A percentile compares a stretch with the other conserved stretches of the same genome.
These are phyloP conservation scores for Ustilago cynodontis DNA, from an alignment of 1,284 basidiomycete genomes.

Conservation along the genomic window DNA sequence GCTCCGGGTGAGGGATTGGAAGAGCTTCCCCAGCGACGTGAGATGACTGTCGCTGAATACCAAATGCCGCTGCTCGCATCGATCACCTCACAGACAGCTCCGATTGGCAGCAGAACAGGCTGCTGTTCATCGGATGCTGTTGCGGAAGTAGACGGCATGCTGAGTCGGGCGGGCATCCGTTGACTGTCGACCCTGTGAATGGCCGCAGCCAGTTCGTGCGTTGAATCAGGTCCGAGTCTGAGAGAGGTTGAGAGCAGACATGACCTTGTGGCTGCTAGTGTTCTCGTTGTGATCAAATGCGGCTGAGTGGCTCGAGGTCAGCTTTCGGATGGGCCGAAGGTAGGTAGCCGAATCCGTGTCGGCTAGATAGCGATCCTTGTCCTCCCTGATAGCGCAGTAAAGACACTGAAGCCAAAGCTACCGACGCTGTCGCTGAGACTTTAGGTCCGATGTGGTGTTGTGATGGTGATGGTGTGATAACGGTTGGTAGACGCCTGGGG, in stretches of 20 bases:
- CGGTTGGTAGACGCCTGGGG: background rate
- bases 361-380: too few species aligned
- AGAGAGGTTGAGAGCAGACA: background rate
- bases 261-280: background rate
- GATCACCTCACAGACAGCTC: constrained; percentile 35
- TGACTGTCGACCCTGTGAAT: background rate
- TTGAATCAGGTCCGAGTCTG: background rate
- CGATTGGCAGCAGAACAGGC: constrained; percentile 24
- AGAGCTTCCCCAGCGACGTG: constrained; percentile 34
- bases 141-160: constrained; percentile 20
- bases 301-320: background rate
- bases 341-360: background rate
- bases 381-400: too few species aligned
- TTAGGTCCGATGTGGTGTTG: too few species aligned
- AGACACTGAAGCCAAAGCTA: too few species aligned
- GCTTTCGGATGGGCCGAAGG: background rate
- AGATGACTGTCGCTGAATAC: constrained; percentile 23
- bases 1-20: constrained; percentile 22
- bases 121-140: constrained; percentile 14
- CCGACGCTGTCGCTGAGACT: too few species aligned
- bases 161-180: background rate
- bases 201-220: background rate
- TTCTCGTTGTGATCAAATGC: background rate
- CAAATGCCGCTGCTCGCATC: constrained; percentile 19
- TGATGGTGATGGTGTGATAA: too few species aligned